A percentile compares a stretch with the other conserved stretches of the same genome.
These are phyloP conservation scores for Ogataea parapolymorpha DNA, from an alignment of 805 yeast species.

Conservation along the genomic window DNA sequence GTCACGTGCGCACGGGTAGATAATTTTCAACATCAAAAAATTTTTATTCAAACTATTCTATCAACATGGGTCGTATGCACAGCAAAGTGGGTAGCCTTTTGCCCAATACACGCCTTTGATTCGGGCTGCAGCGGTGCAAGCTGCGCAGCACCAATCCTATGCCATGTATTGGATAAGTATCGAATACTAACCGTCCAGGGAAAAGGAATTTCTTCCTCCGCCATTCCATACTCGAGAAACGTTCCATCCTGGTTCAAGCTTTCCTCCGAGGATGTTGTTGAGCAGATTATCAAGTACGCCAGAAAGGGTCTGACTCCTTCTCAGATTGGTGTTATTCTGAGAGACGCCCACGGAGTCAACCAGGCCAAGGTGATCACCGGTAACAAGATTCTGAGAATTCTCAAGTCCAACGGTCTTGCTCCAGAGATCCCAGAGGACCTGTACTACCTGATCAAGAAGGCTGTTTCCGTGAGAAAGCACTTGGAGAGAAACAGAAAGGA, in stretches of 20 bases:
- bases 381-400: slow-evolving; percentile 98
- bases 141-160: slow-evolving; percentile 53
- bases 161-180: slow-evolving; percentile 31
- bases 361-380: slow-evolving; percentile 97
- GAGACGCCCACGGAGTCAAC: slow-evolving; percentile 99
- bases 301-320: slow-evolving; percentile 99
- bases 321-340: slow-evolving; percentile 97
- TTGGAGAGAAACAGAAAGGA: slow-evolving; percentile 99
- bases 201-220: slow-evolving; percentile 98
- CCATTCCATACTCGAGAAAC: slow-evolving; percentile 98
- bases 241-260: slow-evolving; percentile 99
- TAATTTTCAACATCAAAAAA: slow-evolving; percentile 7
- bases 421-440: slow-evolving; percentile 99
- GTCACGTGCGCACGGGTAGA: slow-evolving; percentile 11
- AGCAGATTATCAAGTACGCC: slow-evolving; percentile 98
- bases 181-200: slow-evolving; percentile 52
- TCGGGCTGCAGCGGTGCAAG: slow-evolving; percentile 19
- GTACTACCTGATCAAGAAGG: slow-evolving; percentile 98
- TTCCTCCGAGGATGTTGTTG: slow-evolving; percentile 91
- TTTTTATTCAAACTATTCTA: slow-evolving; percentile 17
- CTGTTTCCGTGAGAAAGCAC: slow-evolving; percentile 99
- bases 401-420: slow-evolving; percentile 99
- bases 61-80: slow-evolving; percentile 99
- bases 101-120: slow-evolving; percentile 9
- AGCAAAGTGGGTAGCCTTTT: slow-evolving; percentile 73